Evolutionary conservation across 495 filamentous ascomycete species (phyloP), one percentile per base, ranked within the genome.

Genomic region (Talaromyces adpressus): DNA sequence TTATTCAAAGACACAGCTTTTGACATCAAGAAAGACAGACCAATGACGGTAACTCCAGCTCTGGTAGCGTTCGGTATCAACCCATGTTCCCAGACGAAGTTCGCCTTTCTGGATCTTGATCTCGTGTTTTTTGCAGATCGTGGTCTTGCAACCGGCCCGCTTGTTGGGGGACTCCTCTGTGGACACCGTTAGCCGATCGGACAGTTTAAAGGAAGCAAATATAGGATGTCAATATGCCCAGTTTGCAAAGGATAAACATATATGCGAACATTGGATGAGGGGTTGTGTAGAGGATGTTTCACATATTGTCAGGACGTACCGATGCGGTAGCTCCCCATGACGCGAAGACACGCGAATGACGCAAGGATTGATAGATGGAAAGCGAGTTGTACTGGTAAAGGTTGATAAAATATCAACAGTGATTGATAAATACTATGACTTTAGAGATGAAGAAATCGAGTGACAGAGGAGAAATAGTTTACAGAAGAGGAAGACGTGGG

Each of bases 71-170:
- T 78, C 65, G 27, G 82, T 77, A 12, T 82, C 79, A 53, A 94
- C 78, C 80, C 85, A 88, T 52, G 78, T 78, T 29, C 89, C 92
- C 30, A 88, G 79, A 14, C 92, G 87, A 6, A 96, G 70, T 60
- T 88, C 84, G 56, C 85, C 90, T 74, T 94, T 94, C 4, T 53
- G n/a, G 68, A 97, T 91, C 71, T 94, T 93, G 63, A 79, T 65
- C 6, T 73, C 75, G 16, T 67, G 67, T 1, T 85, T 75, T 69
- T 89, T 89, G 79, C 90, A 93, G 64, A 84, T 81, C 20, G 73
- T 78, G 73, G 85, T 86, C 62, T 85, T 77, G 75, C 91, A 94
- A 63, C 78, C 83, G 62, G 91, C 89, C 45, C 89, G 87, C 68
- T 72, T 78, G 67, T 68, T 84, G 7, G 71, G 62, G n/a, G 87